Evolutionary conservation across 2,329 filamentous ascomycete genomes (phyloP).

Genomic region (Intubia oerlemansii): DNA sequence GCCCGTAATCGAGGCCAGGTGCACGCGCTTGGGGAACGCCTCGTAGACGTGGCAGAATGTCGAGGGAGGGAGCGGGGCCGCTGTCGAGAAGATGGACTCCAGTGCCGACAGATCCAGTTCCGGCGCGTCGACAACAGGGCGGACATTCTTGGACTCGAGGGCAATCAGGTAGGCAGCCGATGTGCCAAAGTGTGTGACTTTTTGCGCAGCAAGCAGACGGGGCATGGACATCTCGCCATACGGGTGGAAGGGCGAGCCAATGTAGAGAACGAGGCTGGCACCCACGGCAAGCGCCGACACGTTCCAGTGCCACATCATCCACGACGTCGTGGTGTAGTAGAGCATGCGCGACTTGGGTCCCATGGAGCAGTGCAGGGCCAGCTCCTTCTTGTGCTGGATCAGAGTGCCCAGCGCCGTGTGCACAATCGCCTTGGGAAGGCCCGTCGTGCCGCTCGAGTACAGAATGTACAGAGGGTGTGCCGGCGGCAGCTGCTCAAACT

Average conservation of each 20-base stretch:
- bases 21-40: constrained; percentile 59
- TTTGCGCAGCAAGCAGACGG: constrained; percentile 55
- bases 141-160: constrained; percentile 55
- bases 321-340: constrained; percentile 80
- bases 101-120: constrained; percentile 43
- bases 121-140: constrained; percentile 35
- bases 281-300: constrained; percentile 70
- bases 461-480: constrained; percentile 86
- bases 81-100: constrained; percentile 81
- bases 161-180: constrained; percentile 84
- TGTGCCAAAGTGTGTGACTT: constrained; percentile 85
- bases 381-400: constrained; percentile 94
- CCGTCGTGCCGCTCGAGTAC: constrained; percentile 82
- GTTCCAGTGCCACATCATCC: constrained; percentile 99
- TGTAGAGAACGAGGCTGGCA: constrained; percentile 69
- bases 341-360: constrained; percentile 52
- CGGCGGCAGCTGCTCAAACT: constrained; percentile 59
- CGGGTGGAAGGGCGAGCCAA: constrained; percentile 75
- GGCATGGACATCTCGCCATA: constrained; percentile 66
- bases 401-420: constrained; percentile 80
- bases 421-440: constrained; percentile 76
- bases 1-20: constrained; percentile 83
- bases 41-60: constrained; percentile 82
- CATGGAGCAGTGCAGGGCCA: constrained; percentile 70
- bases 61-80: constrained; percentile 75